Evolutionary conservation across 139 green algal genomes (phyloP).

Genomic region (Tetradesmus obliquus): DNA sequence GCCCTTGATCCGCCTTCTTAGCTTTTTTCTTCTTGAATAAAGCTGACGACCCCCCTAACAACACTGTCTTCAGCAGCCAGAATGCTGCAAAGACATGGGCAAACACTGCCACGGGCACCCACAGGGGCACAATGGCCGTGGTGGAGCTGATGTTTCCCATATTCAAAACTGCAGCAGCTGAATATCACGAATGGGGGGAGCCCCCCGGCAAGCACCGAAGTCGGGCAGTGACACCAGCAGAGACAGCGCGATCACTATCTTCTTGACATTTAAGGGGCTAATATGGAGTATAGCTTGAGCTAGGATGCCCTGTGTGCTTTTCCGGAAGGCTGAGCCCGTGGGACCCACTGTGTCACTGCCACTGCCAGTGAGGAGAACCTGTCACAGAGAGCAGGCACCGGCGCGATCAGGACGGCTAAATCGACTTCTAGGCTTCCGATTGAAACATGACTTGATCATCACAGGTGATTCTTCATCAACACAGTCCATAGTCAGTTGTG

Average conservation of each 20-base stretch:
- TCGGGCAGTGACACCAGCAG: neutral
- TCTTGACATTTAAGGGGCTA: neutral
- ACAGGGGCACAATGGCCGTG: neutral
- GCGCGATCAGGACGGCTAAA: neutral
- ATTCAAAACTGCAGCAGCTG: neutral
- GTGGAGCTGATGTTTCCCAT: neutral
- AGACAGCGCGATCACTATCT: neutral
- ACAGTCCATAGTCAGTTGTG: too few species aligned
- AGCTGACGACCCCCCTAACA: neutral
- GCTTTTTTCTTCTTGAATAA: neutral
- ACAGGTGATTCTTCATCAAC: too few species aligned
- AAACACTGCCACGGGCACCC: conserved; percentile 24
- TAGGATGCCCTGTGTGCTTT: too few species aligned
- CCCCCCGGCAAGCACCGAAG: neutral
- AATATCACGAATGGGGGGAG: neutral
- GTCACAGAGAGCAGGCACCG: neutral
- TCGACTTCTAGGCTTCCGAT: too few species aligned
- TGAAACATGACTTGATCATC: too few species aligned
- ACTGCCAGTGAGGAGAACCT: neutral
- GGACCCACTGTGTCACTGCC: neutral
- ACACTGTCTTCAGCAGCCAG: conserved; percentile 33
- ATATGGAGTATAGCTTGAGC: too few species aligned
- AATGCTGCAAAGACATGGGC: conserved; percentile 35
- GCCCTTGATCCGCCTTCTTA: neutral
- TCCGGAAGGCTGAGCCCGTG: too few species aligned